Percentiles rank a stretch among this genome's conserved stretches.
phyloP scores from a whole-genome alignment of 1,284 basidiomycete species.

The Nidula niveotomentosa region DNA sequence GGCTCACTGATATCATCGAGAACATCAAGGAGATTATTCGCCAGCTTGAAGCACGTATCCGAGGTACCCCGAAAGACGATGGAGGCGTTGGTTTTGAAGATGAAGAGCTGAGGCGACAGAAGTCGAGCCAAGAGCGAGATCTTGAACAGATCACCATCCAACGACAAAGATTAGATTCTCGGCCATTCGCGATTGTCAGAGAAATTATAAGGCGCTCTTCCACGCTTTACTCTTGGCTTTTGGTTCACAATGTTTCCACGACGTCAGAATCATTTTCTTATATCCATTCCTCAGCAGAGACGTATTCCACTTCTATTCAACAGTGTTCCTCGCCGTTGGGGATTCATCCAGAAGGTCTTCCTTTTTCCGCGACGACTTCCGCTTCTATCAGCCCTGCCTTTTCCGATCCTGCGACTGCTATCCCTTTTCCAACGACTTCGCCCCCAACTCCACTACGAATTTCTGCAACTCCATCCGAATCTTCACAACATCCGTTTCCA shows the following conservation, averaged over 20 bases:
- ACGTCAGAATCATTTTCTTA: background rate
- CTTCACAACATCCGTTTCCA: background rate
- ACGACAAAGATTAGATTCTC: background rate
- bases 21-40: background rate
- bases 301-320: background rate
- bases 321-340: background rate
- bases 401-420: background rate
- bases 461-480: background rate
- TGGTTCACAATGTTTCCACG: background rate
- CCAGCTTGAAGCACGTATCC: background rate
- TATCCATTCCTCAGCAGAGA: background rate
- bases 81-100: background rate
- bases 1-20: slow-evolving; percentile 2
- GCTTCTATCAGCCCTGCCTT: background rate
- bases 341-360: background rate
- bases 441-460: too few species aligned
- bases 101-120: background rate
- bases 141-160: background rate
- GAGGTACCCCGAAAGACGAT: background rate
- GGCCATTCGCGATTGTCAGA: background rate
- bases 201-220: too few species aligned
- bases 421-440: background rate
- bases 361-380: background rate
- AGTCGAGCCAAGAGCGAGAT: background rate
- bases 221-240: background rate